Percentiles rank a stretch among this genome's conserved stretches.
phyloP scores from a whole-genome alignment of 345 rosid genomes.

The Litchi chinensis region DNA sequence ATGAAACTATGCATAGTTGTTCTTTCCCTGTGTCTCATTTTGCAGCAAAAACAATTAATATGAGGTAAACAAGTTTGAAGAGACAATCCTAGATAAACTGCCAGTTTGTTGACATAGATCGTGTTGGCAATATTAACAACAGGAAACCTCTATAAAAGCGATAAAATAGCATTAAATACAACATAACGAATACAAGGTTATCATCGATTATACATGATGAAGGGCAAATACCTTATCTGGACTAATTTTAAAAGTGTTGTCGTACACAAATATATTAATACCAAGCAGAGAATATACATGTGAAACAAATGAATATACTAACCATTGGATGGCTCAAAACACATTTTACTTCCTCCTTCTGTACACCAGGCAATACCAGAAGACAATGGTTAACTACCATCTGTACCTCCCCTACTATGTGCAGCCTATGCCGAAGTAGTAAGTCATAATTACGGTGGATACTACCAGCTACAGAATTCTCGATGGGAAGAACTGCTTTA shows the following conservation, averaged over 20 bases:
- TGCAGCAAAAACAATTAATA: background rate
- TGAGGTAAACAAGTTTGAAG: background rate
- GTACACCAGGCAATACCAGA: constrained; percentile 73
- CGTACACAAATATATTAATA: background rate
- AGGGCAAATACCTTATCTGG: background rate
- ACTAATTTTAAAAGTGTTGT: background rate
- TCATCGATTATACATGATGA: background rate
- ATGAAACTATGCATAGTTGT: background rate
- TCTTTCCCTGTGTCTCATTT: background rate
- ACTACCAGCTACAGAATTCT: constrained; percentile 92
- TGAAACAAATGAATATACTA: constrained; percentile 14
- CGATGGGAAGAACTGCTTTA: constrained; percentile 90
- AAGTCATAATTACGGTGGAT: constrained; percentile 93
- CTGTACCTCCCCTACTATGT: constrained; percentile 90
- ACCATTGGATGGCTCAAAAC: constrained; percentile 97
- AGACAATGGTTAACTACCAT: constrained; percentile 84
- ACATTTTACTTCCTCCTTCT: constrained; percentile 61
- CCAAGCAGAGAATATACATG: background rate
- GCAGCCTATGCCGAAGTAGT: constrained; percentile 92
- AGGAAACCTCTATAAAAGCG: background rate
- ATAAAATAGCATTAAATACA: background rate
- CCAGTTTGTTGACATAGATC: background rate
- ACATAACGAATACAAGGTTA: background rate
- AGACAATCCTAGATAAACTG: background rate
- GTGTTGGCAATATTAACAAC: background rate